Evolutionary conservation across 768 basidiomycete genomes (phyloP).

Genomic region (Mycena alexandri): DNA sequence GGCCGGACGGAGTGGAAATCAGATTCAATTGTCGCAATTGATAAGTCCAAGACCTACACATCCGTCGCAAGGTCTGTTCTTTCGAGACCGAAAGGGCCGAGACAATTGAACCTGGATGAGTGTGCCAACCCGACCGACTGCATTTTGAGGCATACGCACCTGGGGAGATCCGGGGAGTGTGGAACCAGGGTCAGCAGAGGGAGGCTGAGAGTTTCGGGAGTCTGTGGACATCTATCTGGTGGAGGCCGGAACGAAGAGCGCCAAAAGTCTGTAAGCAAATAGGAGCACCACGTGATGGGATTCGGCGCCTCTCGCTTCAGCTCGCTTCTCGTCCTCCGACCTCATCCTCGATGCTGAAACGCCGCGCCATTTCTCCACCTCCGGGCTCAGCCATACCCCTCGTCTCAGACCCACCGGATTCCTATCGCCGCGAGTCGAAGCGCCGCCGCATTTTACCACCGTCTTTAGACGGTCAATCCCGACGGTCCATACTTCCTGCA

Average conservation of each 20-base stretch:
- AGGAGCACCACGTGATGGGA: too few relatives aligned
- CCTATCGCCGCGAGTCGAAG: conserved; percentile 56
- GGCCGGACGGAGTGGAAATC: neutral
- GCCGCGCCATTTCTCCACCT: conserved; percentile 56
- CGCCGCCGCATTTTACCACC: conserved; percentile 68
- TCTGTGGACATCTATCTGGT: neutral
- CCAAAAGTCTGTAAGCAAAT: neutral
- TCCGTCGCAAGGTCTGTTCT: conserved; percentile 38
- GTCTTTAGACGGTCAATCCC: conserved; percentile 62
- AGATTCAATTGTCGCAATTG: neutral
- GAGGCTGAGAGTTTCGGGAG: conserved; percentile 29
- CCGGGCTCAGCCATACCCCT: conserved; percentile 45
- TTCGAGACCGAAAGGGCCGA: conserved; percentile 37
- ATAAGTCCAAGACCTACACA: conserved; percentile 24
- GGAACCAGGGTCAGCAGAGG: conserved; percentile 11
- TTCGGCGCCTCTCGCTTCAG: too few relatives aligned
- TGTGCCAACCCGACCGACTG: neutral
- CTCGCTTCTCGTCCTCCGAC: too few relatives aligned
- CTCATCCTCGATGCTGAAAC: conserved; percentile 53
- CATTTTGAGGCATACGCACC: neutral
- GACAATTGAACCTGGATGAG: conserved; percentile 27
- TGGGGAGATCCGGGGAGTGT: neutral
- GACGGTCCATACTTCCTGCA: conserved; percentile 45
- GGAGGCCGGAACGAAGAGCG: neutral
- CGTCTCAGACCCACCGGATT: conserved; percentile 39